Base-by-base conservation (phyloP, 2,329 filamentous ascomycete species). In the Aaosphaeria arxii region DNA sequence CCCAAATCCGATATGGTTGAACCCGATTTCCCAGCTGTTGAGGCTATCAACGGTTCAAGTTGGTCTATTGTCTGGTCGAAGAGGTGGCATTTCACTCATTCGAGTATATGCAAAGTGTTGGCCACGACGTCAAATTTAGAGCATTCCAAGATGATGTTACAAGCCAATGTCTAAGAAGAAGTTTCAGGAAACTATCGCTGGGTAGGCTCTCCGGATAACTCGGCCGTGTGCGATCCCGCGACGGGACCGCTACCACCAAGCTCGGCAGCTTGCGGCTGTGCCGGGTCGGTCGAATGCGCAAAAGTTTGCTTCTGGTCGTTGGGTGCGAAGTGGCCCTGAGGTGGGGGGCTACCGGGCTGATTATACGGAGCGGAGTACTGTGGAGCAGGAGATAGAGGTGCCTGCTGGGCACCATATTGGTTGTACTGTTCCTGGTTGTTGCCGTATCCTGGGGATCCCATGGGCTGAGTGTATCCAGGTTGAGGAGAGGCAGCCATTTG, bases 331-430 rank as follows among this genome's bases (percentile, higher is more conserved):
- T 40, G 33, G 35, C 42, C 49, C 33, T 43, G 45, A 11, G 43
- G 47, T 6, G 50, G 49, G n/a, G 52, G 49, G 46, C 47, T 48
- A 28, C 42, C 36, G 33, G 52, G 45, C 7, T 47, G 33, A 30
- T 46, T 51, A 41, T 56, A 51, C 5, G 55, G 49, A 7, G 49
- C 46, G 4, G 28, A 40, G 44, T 58, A 57, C 33, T 59, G 58
- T 17, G 55, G 52, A 32, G 44, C 47, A n/a, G 52, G 52, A 5
- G 53, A 53, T 11, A 43, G 38, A 7, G 50, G 50, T 28, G 42
- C 40, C 5, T 46, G 43, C 7, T 17, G 28, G 17, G 46, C 46
- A 11, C 45, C 43, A 7, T 49, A 44, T 40, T 52, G 53, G 33
- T 49, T 46, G 31, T 53, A 52, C 13, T 31, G 43, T 11, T 49